Base-by-base conservation (phyloP, 768 basidiomycete genomes). In the Asterophora parasitica region DNA sequence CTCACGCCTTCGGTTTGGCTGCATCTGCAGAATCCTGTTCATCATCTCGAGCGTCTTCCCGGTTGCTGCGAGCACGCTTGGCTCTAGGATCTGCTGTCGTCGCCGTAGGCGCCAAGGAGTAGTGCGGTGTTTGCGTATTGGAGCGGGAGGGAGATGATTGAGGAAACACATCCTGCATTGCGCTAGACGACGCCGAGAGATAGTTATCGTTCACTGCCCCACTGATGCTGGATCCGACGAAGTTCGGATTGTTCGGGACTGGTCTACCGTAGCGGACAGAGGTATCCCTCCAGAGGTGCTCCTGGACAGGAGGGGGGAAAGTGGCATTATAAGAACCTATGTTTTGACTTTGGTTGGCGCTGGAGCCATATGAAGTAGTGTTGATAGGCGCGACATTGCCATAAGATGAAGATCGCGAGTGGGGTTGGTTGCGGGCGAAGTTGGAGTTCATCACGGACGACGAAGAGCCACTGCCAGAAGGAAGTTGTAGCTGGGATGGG, bases 1-100 rank as follows among this genome's bases (percentile, higher is more conserved):
- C 72, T 54, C 55, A 78, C 77, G 71, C 63, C 61, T 75, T 78
- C 15, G 66, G 63, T 49, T 72, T 76, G 13, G 62, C 55, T 49
- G 61, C 58, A 43, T 67, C 68, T 19, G 58, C 48, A 36, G 47
- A 46, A 32, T 74, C 72, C 32, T 59, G 61, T 37, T 73, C 73
- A 1, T 74, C 70, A 10, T 62, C 62, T 37, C 51, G 63, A 7
- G 35, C 42, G 9, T 69, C 63, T n/a, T 71, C 68, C 31, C 56
- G 61, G 44, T 58, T 59, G 19, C 48, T 50, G 34, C 69, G 73
- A 23, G 56, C 63, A 11, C 75, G 65, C 58, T 78, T 78, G 6
- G 58, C 31, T 26, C 66, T 64, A 12, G 60, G 61, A 46, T 53
- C 49, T 40, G 57, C 13, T 36, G 50, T 40, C 10, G 40, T 44